Evolutionary conservation across 306 rosid species (phyloP).

Genomic region (barrel medic (Medicago truncatula)): MtrunA17r5.0-ANR NC_053046.1:12962001-12962500

Average conservation of each 20-base stretch:
- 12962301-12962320: neutral
- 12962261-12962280: neutral
- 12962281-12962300: neutral
- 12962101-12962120: constrained; percentile 52
- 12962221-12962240: neutral
- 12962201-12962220: constrained; percentile 22
- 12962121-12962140: constrained; percentile 37
- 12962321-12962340: neutral
- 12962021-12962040: constrained; percentile 83
- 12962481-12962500: constrained; percentile 42
- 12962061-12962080: constrained; percentile 84
- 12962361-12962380: constrained; percentile 85
- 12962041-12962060: constrained; percentile 90
- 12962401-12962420: constrained; percentile 67
- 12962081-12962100: constrained; percentile 92
- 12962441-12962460: constrained; percentile 67
- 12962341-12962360: constrained; percentile 76
- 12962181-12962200: constrained; percentile 15
- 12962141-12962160: constrained; percentile 22
- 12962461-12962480: constrained; percentile 44
- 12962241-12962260: constrained; percentile 11
- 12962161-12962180: neutral
- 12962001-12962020: constrained; percentile 94
- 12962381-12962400: constrained; percentile 83
- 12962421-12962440: constrained; percentile 90